phyloP scores from a whole-genome alignment of 768 basidiomycete species.

The Inosperma sp. region DNA sequence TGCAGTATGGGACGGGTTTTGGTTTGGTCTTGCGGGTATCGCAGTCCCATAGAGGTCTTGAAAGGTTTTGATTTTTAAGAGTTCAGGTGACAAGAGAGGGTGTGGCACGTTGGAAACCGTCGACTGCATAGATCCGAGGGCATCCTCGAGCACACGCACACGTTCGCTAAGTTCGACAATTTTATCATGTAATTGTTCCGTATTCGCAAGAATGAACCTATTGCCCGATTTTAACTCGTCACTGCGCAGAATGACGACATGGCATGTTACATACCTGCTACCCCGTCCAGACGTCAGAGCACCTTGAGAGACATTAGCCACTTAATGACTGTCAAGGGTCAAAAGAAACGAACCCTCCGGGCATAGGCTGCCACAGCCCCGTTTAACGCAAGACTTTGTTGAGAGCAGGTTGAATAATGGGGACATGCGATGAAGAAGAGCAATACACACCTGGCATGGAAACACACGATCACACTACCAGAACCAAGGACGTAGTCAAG shows the following conservation, averaged over 20 bases:
- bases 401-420: constrained; percentile 12
- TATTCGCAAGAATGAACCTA: constrained; percentile 68
- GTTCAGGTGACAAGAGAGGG: constrained; percentile 54
- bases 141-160: constrained; percentile 61
- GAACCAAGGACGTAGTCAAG: background rate
- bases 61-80: constrained; percentile 60
- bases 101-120: constrained; percentile 40
- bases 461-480: constrained; percentile 59
- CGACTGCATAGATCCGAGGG: constrained; percentile 43
- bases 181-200: constrained; percentile 61
- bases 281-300: constrained; percentile 59
- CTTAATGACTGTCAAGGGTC: constrained; percentile 11
- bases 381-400: constrained; percentile 55
- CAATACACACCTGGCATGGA: constrained; percentile 48
- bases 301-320: constrained; percentile 30
- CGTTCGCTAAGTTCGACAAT: constrained; percentile 58
- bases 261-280: constrained; percentile 44
- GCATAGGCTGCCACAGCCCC: constrained; percentile 60
- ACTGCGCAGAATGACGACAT: too few species aligned
- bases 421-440: background rate
- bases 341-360: constrained; percentile 43
- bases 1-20: background rate
- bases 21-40: constrained; percentile 12
- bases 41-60: constrained; percentile 52
- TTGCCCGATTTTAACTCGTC: too few species aligned